Base-by-base conservation (phyloP, 768 basidiomycete species). In the Podaxis sp. region DNA sequence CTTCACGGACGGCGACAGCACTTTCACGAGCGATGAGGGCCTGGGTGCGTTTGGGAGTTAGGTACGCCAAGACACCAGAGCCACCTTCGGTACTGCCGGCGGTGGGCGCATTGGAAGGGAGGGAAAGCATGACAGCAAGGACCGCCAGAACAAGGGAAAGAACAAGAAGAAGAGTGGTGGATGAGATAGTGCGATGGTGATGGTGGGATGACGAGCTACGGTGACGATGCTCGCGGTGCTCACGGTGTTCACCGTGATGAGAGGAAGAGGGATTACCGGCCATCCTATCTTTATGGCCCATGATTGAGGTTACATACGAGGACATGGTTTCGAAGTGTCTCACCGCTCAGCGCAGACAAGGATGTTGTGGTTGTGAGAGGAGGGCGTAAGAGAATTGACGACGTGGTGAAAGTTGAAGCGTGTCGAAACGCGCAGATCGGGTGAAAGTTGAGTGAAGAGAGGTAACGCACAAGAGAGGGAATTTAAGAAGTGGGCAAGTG, bases 101-200 rank as follows among this genome's bases (percentile, higher is more conserved):
- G 12, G 77, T 70, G 13, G 82, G 70, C 1, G 78, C 73, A 24
- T 77, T 73, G 0, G 87, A 85, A 1, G 93, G 93, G 4, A 94
- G 81, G 2, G 93, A 93, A 25, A 94, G 85, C 91, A 94, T 93
- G 69, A 94, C 87, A 4, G 93, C 92, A n/a, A 94, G 82, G 24
- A 93, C 91, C 38, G 92, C 93, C 27, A 94, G 80, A 54, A 94
- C 85, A 37, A 94, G 86, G 11, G 93, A 94, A 46, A 94, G 82
- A 55, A 94, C 89, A 37, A 94, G 87, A 57, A 94, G 83, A 36
- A 94, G 86, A 13, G 93, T 94, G 0, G 93, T 94, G 13, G 93
- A 94, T 8, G 93, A 94, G 64, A 94, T 93, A 59, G 93, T 93
- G 63, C 93, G 82, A 68, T 90, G 87, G 63, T 92, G 90, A 71